Evolutionary conservation across 192 early-diverging fungal species (phyloP).

Genomic region (Podila clonocystis): DNA sequence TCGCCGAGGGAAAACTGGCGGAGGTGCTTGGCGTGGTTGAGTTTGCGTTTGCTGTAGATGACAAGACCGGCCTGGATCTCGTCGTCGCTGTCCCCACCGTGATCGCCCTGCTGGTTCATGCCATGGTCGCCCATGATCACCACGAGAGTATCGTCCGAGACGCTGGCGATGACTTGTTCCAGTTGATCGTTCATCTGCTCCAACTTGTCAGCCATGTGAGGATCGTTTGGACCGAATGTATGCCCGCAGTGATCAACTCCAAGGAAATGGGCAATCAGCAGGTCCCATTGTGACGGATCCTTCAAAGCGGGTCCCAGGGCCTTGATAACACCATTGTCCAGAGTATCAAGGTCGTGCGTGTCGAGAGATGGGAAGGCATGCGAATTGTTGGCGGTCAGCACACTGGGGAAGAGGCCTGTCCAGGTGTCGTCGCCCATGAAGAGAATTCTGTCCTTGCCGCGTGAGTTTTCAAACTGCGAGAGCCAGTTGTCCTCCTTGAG

Average conservation of each 20-base stretch:
- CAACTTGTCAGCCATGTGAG: slow-evolving; percentile 88
- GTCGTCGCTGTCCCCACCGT: slow-evolving; percentile 93
- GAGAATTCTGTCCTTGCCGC: slow-evolving; percentile 59
- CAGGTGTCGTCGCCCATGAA: slow-evolving; percentile 98
- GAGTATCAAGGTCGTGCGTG: slow-evolving; percentile 93
- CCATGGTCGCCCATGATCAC: slow-evolving; percentile 98
- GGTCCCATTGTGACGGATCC: slow-evolving; percentile 69
- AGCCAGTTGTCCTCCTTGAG: slow-evolving; percentile 82
- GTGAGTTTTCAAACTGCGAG: slow-evolving; percentile 37
- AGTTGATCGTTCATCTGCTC: slow-evolving; percentile 86
- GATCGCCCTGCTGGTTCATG: slow-evolving; percentile 95
- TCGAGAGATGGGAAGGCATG: slow-evolving; percentile 74
- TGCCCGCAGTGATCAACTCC: slow-evolving; percentile 99
- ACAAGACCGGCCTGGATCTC: slow-evolving; percentile 91
- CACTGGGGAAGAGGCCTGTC: slow-evolving; percentile 82
- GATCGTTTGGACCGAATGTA: slow-evolving; percentile 86
- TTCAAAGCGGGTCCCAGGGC: slow-evolving; percentile 43
- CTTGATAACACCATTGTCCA: slow-evolving; percentile 87
- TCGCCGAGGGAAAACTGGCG: slow-evolving; percentile 32
- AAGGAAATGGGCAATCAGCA: slow-evolving; percentile 91
- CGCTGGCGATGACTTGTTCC: slow-evolving; percentile 63
- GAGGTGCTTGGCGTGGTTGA: slow-evolving; percentile 39
- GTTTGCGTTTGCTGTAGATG: slow-evolving; percentile 74
- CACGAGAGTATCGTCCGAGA: slow-evolving; percentile 84
- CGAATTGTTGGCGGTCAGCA: slow-evolving; percentile 59